Base-by-base conservation (phyloP, 208 protist genomes). In the Leishmania martiniquensis region DNA sequence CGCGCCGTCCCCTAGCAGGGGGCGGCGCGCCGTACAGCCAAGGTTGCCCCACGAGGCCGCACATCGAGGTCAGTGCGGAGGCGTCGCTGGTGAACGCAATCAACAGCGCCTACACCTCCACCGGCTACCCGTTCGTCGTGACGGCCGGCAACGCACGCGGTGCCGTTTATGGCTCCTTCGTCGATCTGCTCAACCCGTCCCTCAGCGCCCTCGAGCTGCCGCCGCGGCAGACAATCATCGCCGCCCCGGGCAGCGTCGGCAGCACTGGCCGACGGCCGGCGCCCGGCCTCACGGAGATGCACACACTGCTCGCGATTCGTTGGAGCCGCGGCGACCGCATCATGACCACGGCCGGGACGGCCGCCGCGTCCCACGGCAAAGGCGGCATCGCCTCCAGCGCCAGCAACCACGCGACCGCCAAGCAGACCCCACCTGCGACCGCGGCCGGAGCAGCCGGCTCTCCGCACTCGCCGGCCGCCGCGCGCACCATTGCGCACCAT, bases 61-160 rank as follows among this genome's bases (percentile, higher is more conserved):
- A 74, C 60, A 66, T 97, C 37, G 82, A 93, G 70, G 73, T 92
- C 25, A 52, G 45, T 7, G 71, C 80, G 37, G 82, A 91, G 79
- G 83, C 79, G 32, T 89, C 86, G 22, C 45, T 93, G 42, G 87
- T 90, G 29, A 97, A 97, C 78, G 83, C 89, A 0, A 87, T 97
- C 72, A 87, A 83, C 70, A 87, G 85, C 67, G 93, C 93, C 34
- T 93, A 97, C 85, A 91, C 89, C 15, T 91, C 89, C 1, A 90
- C 76, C 49, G 91, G 93, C 2, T 97, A 95, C 52, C 93, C 91
- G 1, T 88, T 85, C n/a, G 81, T 90, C 49, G 72, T 84, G 25
- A 84, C 82, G 1, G 47, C 77, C 54, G 82, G 82, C 75, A 82
- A 76, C 78, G 55, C 80, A 13, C 75, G 81, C 65, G 85, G 80